Evolutionary conservation across 2,329 filamentous ascomycete genomes (phyloP).

Genomic region (Diplodia scrobiculata): DNA sequence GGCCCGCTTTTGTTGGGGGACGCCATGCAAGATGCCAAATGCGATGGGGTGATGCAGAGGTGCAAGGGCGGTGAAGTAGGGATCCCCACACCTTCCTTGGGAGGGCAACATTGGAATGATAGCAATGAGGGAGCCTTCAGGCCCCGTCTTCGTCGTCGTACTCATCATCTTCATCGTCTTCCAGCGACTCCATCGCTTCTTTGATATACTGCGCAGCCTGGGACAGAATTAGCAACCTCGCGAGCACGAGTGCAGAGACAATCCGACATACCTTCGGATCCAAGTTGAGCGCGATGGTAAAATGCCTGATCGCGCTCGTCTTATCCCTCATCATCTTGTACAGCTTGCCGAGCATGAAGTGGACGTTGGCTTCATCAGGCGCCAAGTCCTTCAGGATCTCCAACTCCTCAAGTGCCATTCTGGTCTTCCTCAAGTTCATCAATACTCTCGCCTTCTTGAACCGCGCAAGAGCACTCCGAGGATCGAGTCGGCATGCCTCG

Average conservation of each 20-base stretch:
- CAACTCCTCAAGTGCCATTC: constrained; percentile 77
- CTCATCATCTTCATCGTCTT: constrained; percentile 70
- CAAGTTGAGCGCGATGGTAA: constrained; percentile 90
- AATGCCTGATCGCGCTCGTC: constrained; percentile 82
- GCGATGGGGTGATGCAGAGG: constrained; percentile 7
- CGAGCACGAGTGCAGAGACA: background rate
- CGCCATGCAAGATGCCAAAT: constrained; percentile 6
- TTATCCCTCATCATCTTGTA: constrained; percentile 63
- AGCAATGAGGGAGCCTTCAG: constrained; percentile 10
- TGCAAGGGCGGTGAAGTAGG: constrained; percentile 1
- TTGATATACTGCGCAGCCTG: constrained; percentile 93
- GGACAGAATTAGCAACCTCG: constrained; percentile 30
- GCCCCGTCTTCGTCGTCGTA: constrained; percentile 38
- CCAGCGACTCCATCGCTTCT: constrained; percentile 89
- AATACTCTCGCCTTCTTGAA: constrained; percentile 92
- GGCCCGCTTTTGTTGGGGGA: constrained; percentile 9
- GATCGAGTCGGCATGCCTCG: constrained; percentile 79
- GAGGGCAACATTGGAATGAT: background rate
- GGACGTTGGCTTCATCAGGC: constrained; percentile 92
- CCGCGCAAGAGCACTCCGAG: constrained; percentile 76
- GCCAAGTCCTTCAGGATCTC: constrained; percentile 87
- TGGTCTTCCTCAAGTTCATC: constrained; percentile 70
- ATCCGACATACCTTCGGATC: constrained; percentile 77
- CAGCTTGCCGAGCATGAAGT: constrained; percentile 85
- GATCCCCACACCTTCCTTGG: background rate